Evolutionary conservation across 2,329 filamentous ascomycete genomes (phyloP), one percentile per base, ranked within the genome.

Genomic region (Colletotrichum cereale): DNA sequence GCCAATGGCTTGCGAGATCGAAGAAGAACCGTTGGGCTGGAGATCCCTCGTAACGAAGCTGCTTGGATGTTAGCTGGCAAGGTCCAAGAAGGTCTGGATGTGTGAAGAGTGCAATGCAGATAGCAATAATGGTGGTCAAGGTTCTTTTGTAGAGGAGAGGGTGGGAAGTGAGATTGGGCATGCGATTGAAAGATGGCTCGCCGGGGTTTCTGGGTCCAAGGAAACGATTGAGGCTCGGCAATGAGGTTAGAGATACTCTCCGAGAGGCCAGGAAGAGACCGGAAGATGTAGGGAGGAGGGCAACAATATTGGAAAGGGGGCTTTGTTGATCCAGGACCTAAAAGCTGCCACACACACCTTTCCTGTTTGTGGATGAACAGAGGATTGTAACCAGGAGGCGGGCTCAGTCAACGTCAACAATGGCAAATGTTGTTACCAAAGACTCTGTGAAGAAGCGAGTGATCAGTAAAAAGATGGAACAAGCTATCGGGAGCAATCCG

Each of bases 391-490:
- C 42, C 55, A 75, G 74, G 48, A 64, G 31, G 48, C 48, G 24
- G 40, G 29, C 70, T 72, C 56, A 48, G 61, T 52, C 47, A 38
- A 67, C 64, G 77, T 77, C 78, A 77, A 78, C 75, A 75, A 80
- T 75, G 80, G 78, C 78, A 81, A 81, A 83, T 82, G 82, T 81
- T 82, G 83, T 81, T 85, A 85, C 86, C 86, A 87, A 84, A 84
- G 83, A 82, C 80, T 81, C 79, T 83, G 83, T 82, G 79, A 84
- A 84, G 83, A 86, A 89, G 86, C 84, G 85, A 88, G 84, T 79
- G 84, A 80, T 80, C 78, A 82, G 83, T 86, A 85, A 86, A 84
- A 86, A 86, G 84, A 88, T 87, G 85, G 86, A 85, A 84, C 84
- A 82, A 87, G 86, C 85, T 88, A 88, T 85, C 83, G 56, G 66